phyloP scores from a whole-genome alignment of 2,329 filamentous ascomycete genomes.

The Sporothrix mexicana region DNA sequence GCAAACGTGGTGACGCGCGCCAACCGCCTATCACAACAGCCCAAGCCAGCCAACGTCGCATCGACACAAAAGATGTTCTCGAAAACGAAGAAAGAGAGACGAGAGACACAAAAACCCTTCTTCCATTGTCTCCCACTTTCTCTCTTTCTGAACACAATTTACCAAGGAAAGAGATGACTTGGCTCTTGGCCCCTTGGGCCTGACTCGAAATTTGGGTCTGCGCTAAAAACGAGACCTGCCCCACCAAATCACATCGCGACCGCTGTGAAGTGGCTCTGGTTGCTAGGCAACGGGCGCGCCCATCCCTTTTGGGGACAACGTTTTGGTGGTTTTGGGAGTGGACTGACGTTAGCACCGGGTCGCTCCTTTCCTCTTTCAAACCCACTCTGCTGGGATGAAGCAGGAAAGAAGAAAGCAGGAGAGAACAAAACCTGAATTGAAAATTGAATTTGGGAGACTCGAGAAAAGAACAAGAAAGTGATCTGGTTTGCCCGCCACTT shows the following conservation, averaged over 20 bases:
- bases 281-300: conserved; percentile 30
- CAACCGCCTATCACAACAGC: background rate
- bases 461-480: background rate
- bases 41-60: background rate
- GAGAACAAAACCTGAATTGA: background rate
- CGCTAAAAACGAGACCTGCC: conserved; percentile 24
- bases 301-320: background rate
- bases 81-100: background rate
- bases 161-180: background rate
- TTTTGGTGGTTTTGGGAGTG: background rate
- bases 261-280: background rate
- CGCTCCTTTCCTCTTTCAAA: conserved; percentile 20
- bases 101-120: background rate
- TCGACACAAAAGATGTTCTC: background rate
- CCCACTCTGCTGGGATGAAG: background rate
- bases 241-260: background rate
- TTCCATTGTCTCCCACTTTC: background rate
- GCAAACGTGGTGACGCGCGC: conserved; percentile 11
- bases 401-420: background rate
- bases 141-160: conserved; percentile 8
- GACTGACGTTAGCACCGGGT: conserved; percentile 4
- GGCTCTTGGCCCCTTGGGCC: background rate
- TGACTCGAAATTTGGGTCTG: conserved; percentile 17
- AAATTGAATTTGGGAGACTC: background rate
- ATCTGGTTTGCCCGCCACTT: conserved; percentile 4